phyloP scores from a whole-genome alignment of 495 filamentous ascomycete species.

The Daldinia vernicosa region DNA sequence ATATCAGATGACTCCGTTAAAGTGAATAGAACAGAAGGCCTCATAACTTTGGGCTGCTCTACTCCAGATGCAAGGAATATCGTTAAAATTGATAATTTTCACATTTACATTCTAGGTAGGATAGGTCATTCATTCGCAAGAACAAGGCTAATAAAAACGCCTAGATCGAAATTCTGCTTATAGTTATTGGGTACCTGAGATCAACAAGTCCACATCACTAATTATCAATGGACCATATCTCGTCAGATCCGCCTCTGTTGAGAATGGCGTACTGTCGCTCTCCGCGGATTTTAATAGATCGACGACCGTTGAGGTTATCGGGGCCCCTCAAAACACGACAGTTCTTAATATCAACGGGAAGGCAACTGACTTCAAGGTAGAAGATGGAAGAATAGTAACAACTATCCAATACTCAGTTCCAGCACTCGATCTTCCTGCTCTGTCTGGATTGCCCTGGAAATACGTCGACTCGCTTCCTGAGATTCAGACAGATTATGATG shows the following conservation, averaged over 20 bases:
- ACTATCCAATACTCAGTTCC: slow-evolving; percentile 63
- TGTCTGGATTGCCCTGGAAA: slow-evolving; percentile 70
- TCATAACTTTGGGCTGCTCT: slow-evolving; percentile 45
- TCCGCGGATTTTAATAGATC: slow-evolving; percentile 77
- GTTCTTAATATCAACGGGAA: slow-evolving; percentile 68
- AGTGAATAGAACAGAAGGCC: slow-evolving; percentile 50
- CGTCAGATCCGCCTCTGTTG: slow-evolving; percentile 66
- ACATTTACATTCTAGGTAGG: slow-evolving; percentile 60
- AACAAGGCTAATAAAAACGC: not conserved
- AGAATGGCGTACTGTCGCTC: slow-evolving; percentile 62
- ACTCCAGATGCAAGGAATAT: slow-evolving; percentile 45
- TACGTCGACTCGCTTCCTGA: slow-evolving; percentile 76
- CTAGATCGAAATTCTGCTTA: slow-evolving; percentile 72
- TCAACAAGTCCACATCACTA: slow-evolving; percentile 53
- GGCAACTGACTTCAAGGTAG: slow-evolving; percentile 62
- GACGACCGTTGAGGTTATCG: slow-evolving; percentile 68
- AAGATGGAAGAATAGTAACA: slow-evolving; percentile 45
- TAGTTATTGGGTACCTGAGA: slow-evolving; percentile 75
- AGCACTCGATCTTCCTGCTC: slow-evolving; percentile 59
- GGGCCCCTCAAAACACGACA: slow-evolving; percentile 60
- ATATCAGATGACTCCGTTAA: slow-evolving; percentile 49
- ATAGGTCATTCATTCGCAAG: not conserved
- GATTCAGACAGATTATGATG: slow-evolving; percentile 69
- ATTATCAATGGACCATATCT: slow-evolving; percentile 81
- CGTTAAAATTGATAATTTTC: slow-evolving; percentile 60